phyloP scores from a whole-genome alignment of 805 yeast species.

The Babjeviella inositovora region DNA sequence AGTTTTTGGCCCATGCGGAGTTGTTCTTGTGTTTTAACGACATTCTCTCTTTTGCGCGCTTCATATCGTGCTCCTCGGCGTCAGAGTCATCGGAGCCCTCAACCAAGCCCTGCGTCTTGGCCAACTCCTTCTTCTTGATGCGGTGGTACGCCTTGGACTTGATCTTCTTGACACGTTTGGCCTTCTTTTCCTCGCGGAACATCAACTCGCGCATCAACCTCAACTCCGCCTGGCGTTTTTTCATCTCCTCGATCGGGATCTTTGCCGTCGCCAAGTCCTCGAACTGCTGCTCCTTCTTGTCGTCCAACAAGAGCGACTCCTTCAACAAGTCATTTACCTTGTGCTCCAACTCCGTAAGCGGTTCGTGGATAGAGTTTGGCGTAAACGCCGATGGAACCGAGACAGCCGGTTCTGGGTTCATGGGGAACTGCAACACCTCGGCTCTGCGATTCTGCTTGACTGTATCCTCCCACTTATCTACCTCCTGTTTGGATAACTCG shows the following conservation, averaged over 20 bases:
- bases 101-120: slow-evolving; percentile 52
- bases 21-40: slow-evolving; percentile 77
- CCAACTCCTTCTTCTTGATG: slow-evolving; percentile 71
- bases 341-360: slow-evolving; percentile 47
- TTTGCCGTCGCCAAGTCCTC: slow-evolving; percentile 78
- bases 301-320: slow-evolving; percentile 55
- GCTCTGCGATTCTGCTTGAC: slow-evolving; percentile 70
- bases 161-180: slow-evolving; percentile 85
- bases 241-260: slow-evolving; percentile 65
- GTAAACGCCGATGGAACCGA: slow-evolving; percentile 38
- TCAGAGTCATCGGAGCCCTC: slow-evolving; percentile 36
- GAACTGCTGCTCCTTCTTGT: slow-evolving; percentile 64
- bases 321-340: slow-evolving; percentile 44
- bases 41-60: slow-evolving; percentile 88
- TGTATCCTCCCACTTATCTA: slow-evolving; percentile 76
- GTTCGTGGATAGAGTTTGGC: slow-evolving; percentile 19
- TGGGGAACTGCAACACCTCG: slow-evolving; percentile 70
- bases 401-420: slow-evolving; percentile 25
- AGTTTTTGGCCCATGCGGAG: slow-evolving; percentile 78
- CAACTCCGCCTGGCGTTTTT: slow-evolving; percentile 63
- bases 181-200: slow-evolving; percentile 89
- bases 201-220: slow-evolving; percentile 88
- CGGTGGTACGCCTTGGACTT: slow-evolving; percentile 83
- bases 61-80: slow-evolving; percentile 48
- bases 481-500: slow-evolving; percentile 75